Evolutionary conservation across 2,329 filamentous ascomycete genomes (phyloP).

Genomic region (Bipolaris gigantea): DNA sequence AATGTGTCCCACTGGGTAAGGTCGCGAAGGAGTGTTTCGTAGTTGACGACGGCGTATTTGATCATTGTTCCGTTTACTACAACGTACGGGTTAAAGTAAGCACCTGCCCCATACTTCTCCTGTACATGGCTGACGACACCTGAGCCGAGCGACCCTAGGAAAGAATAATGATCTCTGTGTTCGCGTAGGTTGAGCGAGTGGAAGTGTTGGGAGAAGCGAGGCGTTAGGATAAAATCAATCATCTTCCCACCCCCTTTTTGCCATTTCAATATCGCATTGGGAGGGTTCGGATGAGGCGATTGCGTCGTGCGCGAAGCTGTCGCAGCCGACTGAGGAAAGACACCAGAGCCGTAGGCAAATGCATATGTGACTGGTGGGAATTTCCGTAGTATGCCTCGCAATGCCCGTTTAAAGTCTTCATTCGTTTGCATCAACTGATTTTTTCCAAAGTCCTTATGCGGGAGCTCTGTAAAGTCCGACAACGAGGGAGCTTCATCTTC

Average conservation of each 20-base stretch:
- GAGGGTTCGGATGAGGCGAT: constrained; percentile 79
- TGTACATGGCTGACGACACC: constrained; percentile 83
- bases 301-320: constrained; percentile 55
- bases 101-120: constrained; percentile 84
- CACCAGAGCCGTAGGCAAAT: constrained; percentile 95
- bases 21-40: constrained; percentile 85
- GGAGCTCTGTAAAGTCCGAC: constrained; percentile 73
- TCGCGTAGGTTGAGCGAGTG: constrained; percentile 89
- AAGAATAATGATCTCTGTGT: constrained; percentile 91
- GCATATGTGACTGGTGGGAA: constrained; percentile 97
- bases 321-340: constrained; percentile 76
- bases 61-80: constrained; percentile 94
- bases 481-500: constrained; percentile 74
- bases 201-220: constrained; percentile 94
- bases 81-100: constrained; percentile 97
- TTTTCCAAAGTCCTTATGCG: constrained; percentile 75
- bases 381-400: constrained; percentile 85
- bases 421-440: constrained; percentile 96
- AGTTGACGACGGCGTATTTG: constrained; percentile 96
- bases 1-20: constrained; percentile 90
- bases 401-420: constrained; percentile 87
- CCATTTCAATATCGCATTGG: constrained; percentile 76
- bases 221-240: constrained; percentile 98
- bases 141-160: constrained; percentile 79
- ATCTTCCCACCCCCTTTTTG: constrained; percentile 90